phyloP scores from a whole-genome alignment of 2,329 filamentous ascomycete genomes.

The Cercospora nicotianae region DNA sequence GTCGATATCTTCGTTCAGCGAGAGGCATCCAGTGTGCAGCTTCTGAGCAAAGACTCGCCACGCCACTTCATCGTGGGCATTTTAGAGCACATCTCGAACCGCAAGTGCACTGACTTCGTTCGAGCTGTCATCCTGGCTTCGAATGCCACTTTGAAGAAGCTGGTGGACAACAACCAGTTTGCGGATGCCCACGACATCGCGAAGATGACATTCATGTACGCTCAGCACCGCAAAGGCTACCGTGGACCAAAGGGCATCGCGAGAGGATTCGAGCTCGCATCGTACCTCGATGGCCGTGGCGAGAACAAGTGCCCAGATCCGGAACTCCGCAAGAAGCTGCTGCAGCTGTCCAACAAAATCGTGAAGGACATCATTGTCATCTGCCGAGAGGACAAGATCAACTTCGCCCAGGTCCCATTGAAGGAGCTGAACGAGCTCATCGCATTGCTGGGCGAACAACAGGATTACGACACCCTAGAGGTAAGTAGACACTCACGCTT shows the following conservation, averaged over 20 bases:
- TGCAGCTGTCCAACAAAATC: constrained; percentile 43
- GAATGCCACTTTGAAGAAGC: constrained; percentile 37
- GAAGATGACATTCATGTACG: constrained; percentile 47
- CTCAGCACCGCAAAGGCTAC: constrained; percentile 46
- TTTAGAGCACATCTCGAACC: constrained; percentile 43
- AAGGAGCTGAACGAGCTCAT: constrained; percentile 50
- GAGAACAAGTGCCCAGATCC: constrained; percentile 39
- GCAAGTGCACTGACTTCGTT: constrained; percentile 43
- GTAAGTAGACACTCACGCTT: constrained; percentile 17
- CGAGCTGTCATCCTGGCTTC: constrained; percentile 44
- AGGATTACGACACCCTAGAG: constrained; percentile 51
- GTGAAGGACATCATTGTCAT: constrained; percentile 46
- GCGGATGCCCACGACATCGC: constrained; percentile 47
- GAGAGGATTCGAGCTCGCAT: constrained; percentile 50
- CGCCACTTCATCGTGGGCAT: constrained; percentile 45
- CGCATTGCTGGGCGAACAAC: constrained; percentile 50
- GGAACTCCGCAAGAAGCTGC: constrained; percentile 40
- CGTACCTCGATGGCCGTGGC: constrained; percentile 47
- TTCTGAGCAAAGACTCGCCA: constrained; percentile 36
- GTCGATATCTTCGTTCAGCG: constrained; percentile 41
- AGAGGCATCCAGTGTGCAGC: constrained; percentile 34
- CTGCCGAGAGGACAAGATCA: constrained; percentile 46
- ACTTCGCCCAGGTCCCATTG: constrained; percentile 47
- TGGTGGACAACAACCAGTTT: constrained; percentile 45
- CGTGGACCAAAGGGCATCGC: constrained; percentile 42